Percentiles rank a stretch among this genome's conserved stretches.
Conservation (phyloP, 495 filamentous ascomycete genomes). For the Ramalina peruviana region DNA sequence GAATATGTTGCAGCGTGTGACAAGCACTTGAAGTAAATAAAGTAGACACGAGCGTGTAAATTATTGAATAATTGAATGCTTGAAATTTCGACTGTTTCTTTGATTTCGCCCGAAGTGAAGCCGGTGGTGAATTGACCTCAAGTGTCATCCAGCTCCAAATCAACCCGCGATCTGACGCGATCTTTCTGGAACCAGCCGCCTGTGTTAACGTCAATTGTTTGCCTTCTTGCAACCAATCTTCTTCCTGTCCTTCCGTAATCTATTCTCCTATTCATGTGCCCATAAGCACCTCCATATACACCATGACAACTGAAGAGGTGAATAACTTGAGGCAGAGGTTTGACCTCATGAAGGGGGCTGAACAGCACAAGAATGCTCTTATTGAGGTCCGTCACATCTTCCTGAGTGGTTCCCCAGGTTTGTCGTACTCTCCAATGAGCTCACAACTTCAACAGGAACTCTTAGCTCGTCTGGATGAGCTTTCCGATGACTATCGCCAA, state of each 20-base stretch:
- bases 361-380: slow-evolving; percentile 38
- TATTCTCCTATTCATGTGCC: not conserved
- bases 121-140: not conserved
- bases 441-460: slow-evolving; percentile 26
- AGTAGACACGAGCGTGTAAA: too few relatives aligned
- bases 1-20: not conserved
- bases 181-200: too few relatives aligned
- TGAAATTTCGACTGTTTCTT: too few relatives aligned
- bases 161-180: not conserved
- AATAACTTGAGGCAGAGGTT: slow-evolving; percentile 31
- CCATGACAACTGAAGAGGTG: slow-evolving; percentile 10
- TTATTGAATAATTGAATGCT: too few relatives aligned
- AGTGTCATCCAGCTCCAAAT: not conserved
- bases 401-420: not conserved
- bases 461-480: slow-evolving; percentile 31
- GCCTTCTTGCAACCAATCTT: too few relatives aligned
- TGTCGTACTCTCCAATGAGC: not conserved
- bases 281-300: not conserved
- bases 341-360: slow-evolving; percentile 31
- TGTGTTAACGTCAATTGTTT: too few relatives aligned
- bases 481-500: slow-evolving; percentile 33
- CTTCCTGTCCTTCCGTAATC: not conserved
- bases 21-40: too few relatives aligned
- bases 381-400: slow-evolving; percentile 30
- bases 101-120: too few relatives aligned